A percentile compares a stretch with the other conserved stretches of the same genome.
These are phyloP conservation scores for Aspergillus sp. DNA, from an alignment of 2,329 filamentous ascomycete genomes.

Conservation along the genomic window DNA sequence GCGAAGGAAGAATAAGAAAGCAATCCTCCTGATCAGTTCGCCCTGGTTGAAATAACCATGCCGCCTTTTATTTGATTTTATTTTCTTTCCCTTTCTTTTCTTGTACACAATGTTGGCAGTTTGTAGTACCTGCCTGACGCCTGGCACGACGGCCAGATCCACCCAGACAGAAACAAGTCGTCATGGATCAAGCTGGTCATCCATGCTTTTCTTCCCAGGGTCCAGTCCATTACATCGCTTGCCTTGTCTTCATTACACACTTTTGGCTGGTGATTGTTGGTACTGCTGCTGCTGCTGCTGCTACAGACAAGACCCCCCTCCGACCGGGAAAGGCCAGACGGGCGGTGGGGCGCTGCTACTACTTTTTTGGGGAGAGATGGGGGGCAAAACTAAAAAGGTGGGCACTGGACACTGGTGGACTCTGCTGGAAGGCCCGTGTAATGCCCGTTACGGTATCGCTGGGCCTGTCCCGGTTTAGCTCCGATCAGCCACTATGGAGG, in stretches of 20 bases:
- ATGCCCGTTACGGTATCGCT: constrained; percentile 20
- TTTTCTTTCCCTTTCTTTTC: no score
- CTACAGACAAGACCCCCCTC: background rate
- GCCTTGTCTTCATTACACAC: background rate
- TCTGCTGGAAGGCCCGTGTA: constrained; percentile 21
- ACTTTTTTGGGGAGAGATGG: background rate
- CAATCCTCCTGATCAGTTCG: background rate
- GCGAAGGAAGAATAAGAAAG: background rate
- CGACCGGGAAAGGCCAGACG: constrained; percentile 1
- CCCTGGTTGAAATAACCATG: background rate
- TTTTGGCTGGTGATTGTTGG: background rate
- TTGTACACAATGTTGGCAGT: no score
- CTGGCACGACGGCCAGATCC: no score
- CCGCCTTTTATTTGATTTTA: background rate
- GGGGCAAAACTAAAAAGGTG: constrained; percentile 7
- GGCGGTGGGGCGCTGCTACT: background rate
- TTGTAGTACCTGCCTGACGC: no score
- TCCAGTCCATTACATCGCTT: no score
- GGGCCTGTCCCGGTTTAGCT: constrained; percentile 12
- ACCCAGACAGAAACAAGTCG: background rate
- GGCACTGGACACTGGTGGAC: constrained; percentile 7
- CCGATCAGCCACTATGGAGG: constrained; percentile 27
- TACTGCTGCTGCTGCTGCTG: no score
- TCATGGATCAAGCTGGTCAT: background rate
- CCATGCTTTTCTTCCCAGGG: constrained; percentile 1